Conservation (phyloP, 1,284 basidiomycete species). For the Exobasidium cylindrosporum region DNA sequence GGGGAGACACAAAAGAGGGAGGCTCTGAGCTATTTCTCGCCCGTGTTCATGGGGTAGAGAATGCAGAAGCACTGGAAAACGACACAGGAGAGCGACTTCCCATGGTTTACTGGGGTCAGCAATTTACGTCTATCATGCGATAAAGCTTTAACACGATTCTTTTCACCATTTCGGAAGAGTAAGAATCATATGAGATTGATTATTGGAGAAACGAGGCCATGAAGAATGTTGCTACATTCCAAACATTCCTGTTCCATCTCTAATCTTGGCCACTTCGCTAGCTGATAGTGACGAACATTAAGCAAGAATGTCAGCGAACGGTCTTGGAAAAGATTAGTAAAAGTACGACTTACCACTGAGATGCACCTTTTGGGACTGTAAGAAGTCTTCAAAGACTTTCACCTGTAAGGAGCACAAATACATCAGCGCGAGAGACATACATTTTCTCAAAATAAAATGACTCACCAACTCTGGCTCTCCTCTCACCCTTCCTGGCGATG, state of each 20-base stretch:
- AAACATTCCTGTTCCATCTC: slow-evolving; percentile 50
- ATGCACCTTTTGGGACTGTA: slow-evolving; percentile 48
- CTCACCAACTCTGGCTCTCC: slow-evolving; percentile 49
- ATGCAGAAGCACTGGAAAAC: slow-evolving; percentile 7
- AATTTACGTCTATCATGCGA: slow-evolving; percentile 16
- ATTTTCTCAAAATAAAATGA: slow-evolving; percentile 8
- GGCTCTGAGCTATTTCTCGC: slow-evolving; percentile 18
- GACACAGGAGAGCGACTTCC: slow-evolving; percentile 5
- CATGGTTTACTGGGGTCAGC: slow-evolving; percentile 18
- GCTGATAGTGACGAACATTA: slow-evolving; percentile 17
- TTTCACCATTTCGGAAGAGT: too few species aligned
- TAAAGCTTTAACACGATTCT: too few species aligned
- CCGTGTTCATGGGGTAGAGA: slow-evolving; percentile 14
- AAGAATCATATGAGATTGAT: not conserved
- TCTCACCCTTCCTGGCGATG: slow-evolving; percentile 21
- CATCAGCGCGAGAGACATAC: not conserved
- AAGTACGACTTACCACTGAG: slow-evolving; percentile 26
- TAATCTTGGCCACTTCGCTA: slow-evolving; percentile 44
- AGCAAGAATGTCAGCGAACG: too few species aligned
- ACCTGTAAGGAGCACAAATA: not conserved
- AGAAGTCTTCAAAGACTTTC: slow-evolving; percentile 51
- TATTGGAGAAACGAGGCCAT: not conserved
- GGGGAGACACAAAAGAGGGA: not conserved
- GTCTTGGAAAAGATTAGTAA: too few species aligned
- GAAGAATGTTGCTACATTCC: slow-evolving; percentile 43